Evolutionary conservation across 129 eudicot genomes (phyloP), one percentile per base, ranked within the genome.

Genomic region (Calendula officinalis): DNA sequence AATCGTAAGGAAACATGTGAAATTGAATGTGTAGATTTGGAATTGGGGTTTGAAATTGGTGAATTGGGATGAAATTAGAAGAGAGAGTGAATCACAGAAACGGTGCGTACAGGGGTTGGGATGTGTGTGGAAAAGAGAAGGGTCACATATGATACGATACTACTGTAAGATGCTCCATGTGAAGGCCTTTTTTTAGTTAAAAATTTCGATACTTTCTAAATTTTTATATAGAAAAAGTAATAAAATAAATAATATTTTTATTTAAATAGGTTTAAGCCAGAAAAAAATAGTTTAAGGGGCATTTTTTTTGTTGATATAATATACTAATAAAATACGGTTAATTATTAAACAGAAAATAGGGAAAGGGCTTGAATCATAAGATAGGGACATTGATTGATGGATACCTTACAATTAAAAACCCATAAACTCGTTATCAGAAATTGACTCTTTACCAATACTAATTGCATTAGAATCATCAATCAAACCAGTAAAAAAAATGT

Each of bases 391-490:
- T 51, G 75, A 78, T 72, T 60, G 82, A 78, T 61, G 42, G 52
- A 34, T 62, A 34, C 72, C 33, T 60, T 68, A 62, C 60, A 33
- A 53, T 67, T 51, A 47, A 62, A 70, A 61, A 68, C 53, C 58
- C 48, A 67, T 67, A 37, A 52, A 45, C 41, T 68, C 76, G 33
- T 64, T 68, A 68, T 74, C 79, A 56, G 83, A 79, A 73, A 79
- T 46, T 14, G 80, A 79, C 83, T 40, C 35, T 50, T 74, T 74
- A 79, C 70, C 80, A 48, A 51, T 67, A 49, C n/a, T 64, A 27
- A 62, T 27, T 64, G 66, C 71, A 41, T 42, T 52, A 65, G 35
- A 57, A 51, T 63, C 45, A 45, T 71, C 66, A 71, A 71, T 46
- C 43, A 60, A 52, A 67, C 38, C 45, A 40, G 37, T 17, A 53